Conservation (phyloP, 495 filamentous ascomycete genomes). For the Lentithecium fluviatile region DNA sequence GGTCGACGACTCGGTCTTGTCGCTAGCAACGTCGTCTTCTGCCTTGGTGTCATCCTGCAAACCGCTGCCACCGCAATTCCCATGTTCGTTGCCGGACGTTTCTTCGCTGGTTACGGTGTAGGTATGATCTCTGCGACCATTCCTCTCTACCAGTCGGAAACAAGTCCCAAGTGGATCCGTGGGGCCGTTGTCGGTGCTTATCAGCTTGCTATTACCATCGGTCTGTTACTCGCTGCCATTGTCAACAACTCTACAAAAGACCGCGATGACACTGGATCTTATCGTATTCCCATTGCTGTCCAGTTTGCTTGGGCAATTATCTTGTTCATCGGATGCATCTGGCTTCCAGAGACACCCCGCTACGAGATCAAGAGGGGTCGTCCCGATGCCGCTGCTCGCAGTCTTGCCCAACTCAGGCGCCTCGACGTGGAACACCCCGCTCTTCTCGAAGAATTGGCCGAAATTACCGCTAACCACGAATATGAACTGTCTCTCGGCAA, state of each 20-base stretch:
- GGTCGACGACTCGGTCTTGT: slow-evolving; percentile 71
- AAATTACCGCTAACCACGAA: slow-evolving; percentile 69
- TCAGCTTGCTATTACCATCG: slow-evolving; percentile 47
- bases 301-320: slow-evolving; percentile 48
- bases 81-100: slow-evolving; percentile 45
- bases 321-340: slow-evolving; percentile 41
- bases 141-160: slow-evolving; percentile 50
- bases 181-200: slow-evolving; percentile 45
- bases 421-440: slow-evolving; percentile 60
- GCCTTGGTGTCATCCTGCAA: slow-evolving; percentile 78
- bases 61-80: slow-evolving; percentile 54
- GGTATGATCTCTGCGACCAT: slow-evolving; percentile 48
- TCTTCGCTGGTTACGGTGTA: slow-evolving; percentile 46
- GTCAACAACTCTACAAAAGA: slow-evolving; percentile 44
- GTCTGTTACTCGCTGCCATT: slow-evolving; percentile 45
- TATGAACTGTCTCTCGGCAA: slow-evolving; percentile 67
- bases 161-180: slow-evolving; percentile 46
- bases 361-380: slow-evolving; percentile 42
- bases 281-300: slow-evolving; percentile 47
- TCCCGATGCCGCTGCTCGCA: slow-evolving; percentile 50
- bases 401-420: slow-evolving; percentile 52
- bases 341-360: slow-evolving; percentile 52
- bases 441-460: slow-evolving; percentile 65
- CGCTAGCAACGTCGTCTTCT: slow-evolving; percentile 62
- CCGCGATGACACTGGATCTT: slow-evolving; percentile 42